Percentiles rank a stretch among this genome's conserved stretches.
These are phyloP conservation scores for Anaeramoeba flamelloides DNA, from an alignment of 78 protist species.

Conservation along the genomic window DNA sequence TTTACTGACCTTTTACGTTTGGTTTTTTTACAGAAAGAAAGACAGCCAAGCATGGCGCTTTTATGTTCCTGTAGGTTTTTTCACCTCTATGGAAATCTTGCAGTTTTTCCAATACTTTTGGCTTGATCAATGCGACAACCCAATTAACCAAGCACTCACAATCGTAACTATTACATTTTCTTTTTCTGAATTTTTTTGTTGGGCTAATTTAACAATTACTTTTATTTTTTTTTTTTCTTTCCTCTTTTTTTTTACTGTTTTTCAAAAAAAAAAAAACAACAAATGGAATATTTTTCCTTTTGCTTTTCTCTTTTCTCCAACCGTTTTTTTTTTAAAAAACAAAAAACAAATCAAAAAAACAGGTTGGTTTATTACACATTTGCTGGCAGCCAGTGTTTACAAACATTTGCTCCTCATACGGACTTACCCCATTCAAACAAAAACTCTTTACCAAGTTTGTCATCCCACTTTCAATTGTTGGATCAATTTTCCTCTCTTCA, in stretches of 20 bases:
- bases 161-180: no score
- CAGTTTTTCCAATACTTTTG: background rate
- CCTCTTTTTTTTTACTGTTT: no score
- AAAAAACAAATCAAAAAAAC: no score
- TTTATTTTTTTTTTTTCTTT: no score
- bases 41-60: background rate
- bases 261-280: no score
- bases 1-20: background rate
- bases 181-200: no score
- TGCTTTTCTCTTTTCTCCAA: no score
- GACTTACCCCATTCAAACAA: background rate
- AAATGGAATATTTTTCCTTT: no score
- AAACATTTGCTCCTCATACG: background rate
- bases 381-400: background rate
- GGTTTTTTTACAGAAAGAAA: no score
- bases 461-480: background rate
- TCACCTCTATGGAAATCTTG: background rate
- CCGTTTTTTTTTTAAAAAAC: no score
- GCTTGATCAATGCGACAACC: background rate
- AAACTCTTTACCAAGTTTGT: background rate
- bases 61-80: background rate
- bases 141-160: background rate
- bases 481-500: background rate
- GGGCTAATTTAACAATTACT: no score
- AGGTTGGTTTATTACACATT: background rate